Evolutionary conservation across 2,329 filamentous ascomycete genomes (phyloP), one percentile per base, ranked within the genome.

Genomic region (Microdochium bolleyi): DNA sequence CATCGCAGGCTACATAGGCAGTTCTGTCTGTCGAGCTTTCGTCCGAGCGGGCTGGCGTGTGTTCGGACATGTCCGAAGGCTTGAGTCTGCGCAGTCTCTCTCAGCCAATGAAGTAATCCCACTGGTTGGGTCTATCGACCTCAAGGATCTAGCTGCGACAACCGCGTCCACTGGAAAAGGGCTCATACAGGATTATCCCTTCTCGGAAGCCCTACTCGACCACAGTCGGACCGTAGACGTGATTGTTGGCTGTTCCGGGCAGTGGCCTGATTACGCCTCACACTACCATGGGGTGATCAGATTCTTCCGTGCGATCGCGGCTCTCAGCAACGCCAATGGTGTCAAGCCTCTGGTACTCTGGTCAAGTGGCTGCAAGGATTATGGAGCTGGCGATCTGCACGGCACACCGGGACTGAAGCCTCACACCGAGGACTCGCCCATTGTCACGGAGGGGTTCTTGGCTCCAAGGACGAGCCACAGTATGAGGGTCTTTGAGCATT

Each of bases 281-380:
- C 71, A 76, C 56, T 76, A 68, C 53, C 56, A 62, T 0, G 63
- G 73, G 30, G 59, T 70, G 3, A 55, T 72, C 1, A 49, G 55
- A 0, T 57, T 76, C 4, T 56, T 77, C 1, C 62, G 58, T 1
- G 55, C 49, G 0, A 52, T 77, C 1, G 66, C 71, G 0, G 53
- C 59, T 1, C 58, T 59, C 3, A 71, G 68, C 24, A 68, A 66
- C 24, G 52, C 55, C 1, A 54, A 62, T 4, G 69, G 68, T 7
- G 60, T 69, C 2, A 62, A 62, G 19, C 70, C 74, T 0, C 60
- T 78, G 0, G 69, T 78, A 3, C 66, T 78, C 2, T 71, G 71
- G 59, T 73, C 69, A 10, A 75, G 71, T 2, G 75, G 76, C 0
- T 78, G 75, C 60, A 78, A 78, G 54, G 75, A 78, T 60, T 78